Conservation (phyloP, 2,329 filamentous ascomycete species). For the Aaosphaeria arxii region DNA sequence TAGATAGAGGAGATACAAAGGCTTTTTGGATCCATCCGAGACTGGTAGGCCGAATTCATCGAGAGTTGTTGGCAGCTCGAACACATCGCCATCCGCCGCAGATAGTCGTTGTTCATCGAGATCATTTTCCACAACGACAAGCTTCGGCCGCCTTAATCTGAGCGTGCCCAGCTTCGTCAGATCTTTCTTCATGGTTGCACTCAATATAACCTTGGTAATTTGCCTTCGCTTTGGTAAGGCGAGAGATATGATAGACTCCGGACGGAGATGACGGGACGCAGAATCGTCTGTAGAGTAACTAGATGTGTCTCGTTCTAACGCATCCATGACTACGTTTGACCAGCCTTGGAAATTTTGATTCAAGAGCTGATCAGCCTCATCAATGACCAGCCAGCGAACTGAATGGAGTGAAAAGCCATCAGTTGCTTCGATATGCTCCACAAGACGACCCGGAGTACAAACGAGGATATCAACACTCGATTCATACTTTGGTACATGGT, state of each 20-base stretch:
- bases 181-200: constrained; percentile 88
- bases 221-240: constrained; percentile 28
- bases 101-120: constrained; percentile 16
- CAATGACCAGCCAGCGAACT: constrained; percentile 84
- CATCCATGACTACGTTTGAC: constrained; percentile 67
- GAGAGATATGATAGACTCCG: constrained; percentile 30
- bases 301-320: constrained; percentile 37
- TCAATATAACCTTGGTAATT: constrained; percentile 80
- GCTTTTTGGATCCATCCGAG: constrained; percentile 55
- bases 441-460: constrained; percentile 85
- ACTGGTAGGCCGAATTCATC: constrained; percentile 50
- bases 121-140: constrained; percentile 69
- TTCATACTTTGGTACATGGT: constrained; percentile 62
- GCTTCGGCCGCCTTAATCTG: constrained; percentile 67
- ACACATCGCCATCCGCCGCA: constrained; percentile 34
- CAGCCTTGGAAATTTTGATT: constrained; percentile 92
- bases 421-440: constrained; percentile 85
- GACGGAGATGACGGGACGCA: constrained; percentile 46
- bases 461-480: constrained; percentile 85
- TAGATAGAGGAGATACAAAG: constrained; percentile 79
- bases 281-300: constrained; percentile 50
- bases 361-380: constrained; percentile 89
- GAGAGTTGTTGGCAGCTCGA: constrained; percentile 56
- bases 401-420: constrained; percentile 75
- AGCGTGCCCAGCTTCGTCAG: constrained; percentile 74